Evolutionary conservation across 176 grass and related monocot genomes (phyloP).

Genomic region (Hordeum vulgare): MorexV3_pseudomolecules_assembly NC_058522.1:570841321-570841820

Average conservation of each 20-base stretch:
- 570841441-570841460: not conserved
- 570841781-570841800: not conserved
- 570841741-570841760: not conserved
- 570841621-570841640: not conserved
- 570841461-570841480: not conserved
- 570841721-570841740: not conserved
- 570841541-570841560: not conserved
- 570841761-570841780: not conserved
- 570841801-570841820: too few relatives aligned
- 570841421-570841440: not conserved
- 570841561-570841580: not conserved
- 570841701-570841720: not conserved
- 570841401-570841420: not conserved
- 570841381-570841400: not conserved
- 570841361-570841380: slow-evolving; percentile 7
- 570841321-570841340: not conserved
- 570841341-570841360: slow-evolving; percentile 24
- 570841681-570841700: not conserved
- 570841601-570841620: not conserved
- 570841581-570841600: not conserved
- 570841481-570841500: not conserved
- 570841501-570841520: not conserved
- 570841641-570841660: not conserved
- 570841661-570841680: not conserved
- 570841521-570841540: not conserved